Conservation (phyloP, 129 eudicot genomes). For the Smallanthus sonchifolius region DNA sequence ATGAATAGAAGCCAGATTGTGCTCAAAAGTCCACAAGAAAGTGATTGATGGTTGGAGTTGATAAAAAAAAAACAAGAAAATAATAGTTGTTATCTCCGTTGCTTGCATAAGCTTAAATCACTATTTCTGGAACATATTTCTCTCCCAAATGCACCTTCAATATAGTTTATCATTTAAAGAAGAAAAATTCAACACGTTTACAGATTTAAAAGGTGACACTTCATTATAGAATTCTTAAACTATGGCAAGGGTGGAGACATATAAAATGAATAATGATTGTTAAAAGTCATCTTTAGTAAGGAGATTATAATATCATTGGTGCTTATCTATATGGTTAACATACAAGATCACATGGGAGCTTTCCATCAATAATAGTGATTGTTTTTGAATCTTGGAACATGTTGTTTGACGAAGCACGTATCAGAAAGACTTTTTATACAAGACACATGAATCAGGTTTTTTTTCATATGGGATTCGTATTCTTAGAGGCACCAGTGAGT, state of each 20-base stretch:
- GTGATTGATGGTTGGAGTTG: constrained; percentile 23
- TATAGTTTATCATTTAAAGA: not conserved
- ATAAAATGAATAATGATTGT: not conserved
- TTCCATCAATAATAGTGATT: too few relatives aligned
- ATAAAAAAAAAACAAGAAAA: constrained; percentile 29
- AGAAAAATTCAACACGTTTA: constrained; percentile 6
- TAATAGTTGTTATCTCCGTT: constrained; percentile 6
- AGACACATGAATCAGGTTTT: not conserved
- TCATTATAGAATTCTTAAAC: not conserved
- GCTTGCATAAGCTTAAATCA: constrained; percentile 22
- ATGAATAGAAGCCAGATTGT: constrained; percentile 19
- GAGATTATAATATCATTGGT: too few relatives aligned
- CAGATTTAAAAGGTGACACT: not conserved
- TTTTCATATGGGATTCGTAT: too few relatives aligned
- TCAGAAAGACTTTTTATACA: not conserved
- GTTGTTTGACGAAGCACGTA: too few relatives aligned
- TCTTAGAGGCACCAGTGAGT: too few relatives aligned
- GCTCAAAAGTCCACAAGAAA: constrained; percentile 33
- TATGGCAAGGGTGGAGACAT: not conserved
- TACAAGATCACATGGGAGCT: not conserved
- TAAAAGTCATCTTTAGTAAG: not conserved
- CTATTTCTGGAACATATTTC: constrained; percentile 22
- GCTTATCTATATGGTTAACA: too few relatives aligned
- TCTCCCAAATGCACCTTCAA: not conserved
- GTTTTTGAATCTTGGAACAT: too few relatives aligned